Evolutionary conservation across 495 filamentous ascomycete species (phyloP), one percentile per base, ranked within the genome.

Genomic region (Penicillium paxilli): DNA sequence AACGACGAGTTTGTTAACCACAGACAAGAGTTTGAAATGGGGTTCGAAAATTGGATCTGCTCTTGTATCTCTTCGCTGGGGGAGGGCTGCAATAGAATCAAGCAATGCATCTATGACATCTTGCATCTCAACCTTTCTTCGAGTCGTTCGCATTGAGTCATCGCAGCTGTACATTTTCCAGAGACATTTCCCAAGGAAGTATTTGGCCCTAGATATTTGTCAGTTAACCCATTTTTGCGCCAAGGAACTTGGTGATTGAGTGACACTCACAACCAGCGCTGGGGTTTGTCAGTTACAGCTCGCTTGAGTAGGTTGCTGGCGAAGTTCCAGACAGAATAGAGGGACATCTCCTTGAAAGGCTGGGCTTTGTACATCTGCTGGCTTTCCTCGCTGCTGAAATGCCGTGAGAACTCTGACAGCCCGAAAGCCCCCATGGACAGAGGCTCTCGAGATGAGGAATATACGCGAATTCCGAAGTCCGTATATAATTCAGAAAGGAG

Each of bases 21-120:
- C 77, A 12, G 91, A 93, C 22, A 96, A 80, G 23, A 98, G 86
- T 70, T 97, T 98, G 72, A 96, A 98, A 64, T 97, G 92, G 12
- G 94, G 95, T 67, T 98, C 94, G 21, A 99, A 82, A 19, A 95
- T 88, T 0, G 90, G 92, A 54, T 98, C 91, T 51, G 82, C 80
- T 21, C 87, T 78, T 12, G 83, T 87, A 58, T 94, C 87, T 47
- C 82, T 87, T 19, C 87, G 88, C 59, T 90, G 88, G 5, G 91
- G 92, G n/a, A 95, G 80, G 4, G 83, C 79, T 55, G 89, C 76
- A 54, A 97, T 87, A 0, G 92, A 86, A 55, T 83, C 83, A 17
- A 87, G 80, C 35, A 96, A 80, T n/a, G 85, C 77, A 37, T 84
- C 77, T 20, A 95, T 60, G 10, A 96, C 80, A 49, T 79, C 73